Percentiles rank a stretch among this genome's conserved stretches.
Conservation (phyloP, 148 eudicot species). For the Vaccinium vitisidaea region DNA sequence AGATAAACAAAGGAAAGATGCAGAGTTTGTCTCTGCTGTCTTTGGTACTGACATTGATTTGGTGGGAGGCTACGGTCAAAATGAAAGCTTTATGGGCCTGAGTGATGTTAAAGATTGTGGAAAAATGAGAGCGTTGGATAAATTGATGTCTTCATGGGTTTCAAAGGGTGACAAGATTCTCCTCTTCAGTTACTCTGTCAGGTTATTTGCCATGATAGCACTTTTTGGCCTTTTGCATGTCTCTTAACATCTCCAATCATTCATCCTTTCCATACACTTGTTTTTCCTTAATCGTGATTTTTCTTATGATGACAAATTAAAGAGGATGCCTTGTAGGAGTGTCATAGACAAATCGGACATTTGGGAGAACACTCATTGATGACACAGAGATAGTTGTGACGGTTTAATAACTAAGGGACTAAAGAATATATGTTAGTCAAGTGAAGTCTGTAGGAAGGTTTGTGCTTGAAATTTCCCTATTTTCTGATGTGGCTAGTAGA, state of each 20-base stretch:
- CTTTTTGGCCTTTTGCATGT: slow-evolving; percentile 14
- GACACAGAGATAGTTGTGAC: neutral
- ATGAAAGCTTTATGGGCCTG: slow-evolving; percentile 84
- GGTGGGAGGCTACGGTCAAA: slow-evolving; percentile 66
- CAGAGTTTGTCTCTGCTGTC: slow-evolving; percentile 76
- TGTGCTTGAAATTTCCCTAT: neutral
- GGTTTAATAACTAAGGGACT: neutral
- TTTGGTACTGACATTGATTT: slow-evolving; percentile 77
- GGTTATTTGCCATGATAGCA: slow-evolving; percentile 40
- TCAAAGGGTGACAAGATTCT: slow-evolving; percentile 85
- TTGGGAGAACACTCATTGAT: neutral
- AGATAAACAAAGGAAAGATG: slow-evolving; percentile 83
- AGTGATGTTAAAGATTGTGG: slow-evolving; percentile 93
- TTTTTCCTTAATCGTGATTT: neutral
- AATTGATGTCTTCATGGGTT: slow-evolving; percentile 76
- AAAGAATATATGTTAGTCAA: neutral
- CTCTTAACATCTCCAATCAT: neutral
- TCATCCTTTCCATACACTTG: neutral
- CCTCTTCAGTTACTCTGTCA: slow-evolving; percentile 90
- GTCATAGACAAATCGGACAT: neutral
- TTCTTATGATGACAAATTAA: neutral
- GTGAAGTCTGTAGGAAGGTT: neutral
- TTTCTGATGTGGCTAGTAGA: neutral
- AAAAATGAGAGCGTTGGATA: slow-evolving; percentile 91
- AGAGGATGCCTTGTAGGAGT: neutral